Evolutionary conservation across 2,329 filamentous ascomycete species (phyloP).

Genomic region (Trichoderma hamatum): DNA sequence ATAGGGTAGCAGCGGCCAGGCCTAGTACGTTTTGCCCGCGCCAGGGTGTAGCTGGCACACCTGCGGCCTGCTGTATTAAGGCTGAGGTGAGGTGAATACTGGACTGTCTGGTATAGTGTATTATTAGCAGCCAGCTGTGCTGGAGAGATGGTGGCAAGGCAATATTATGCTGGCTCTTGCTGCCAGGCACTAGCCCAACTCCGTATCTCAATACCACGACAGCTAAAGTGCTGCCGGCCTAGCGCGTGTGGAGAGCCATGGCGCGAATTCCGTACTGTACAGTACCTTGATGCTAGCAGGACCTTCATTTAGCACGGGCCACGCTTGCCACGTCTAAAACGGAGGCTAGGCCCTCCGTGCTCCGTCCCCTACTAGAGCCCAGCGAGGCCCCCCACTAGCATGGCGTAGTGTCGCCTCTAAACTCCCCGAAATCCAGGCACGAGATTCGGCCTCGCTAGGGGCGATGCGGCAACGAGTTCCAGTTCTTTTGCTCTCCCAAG

Average conservation of each 20-base stretch:
- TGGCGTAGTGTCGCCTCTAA: conserved; percentile 14
- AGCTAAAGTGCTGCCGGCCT: neutral
- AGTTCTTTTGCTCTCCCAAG: conserved; percentile 6
- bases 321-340: conserved; percentile 21
- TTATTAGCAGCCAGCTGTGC: neutral
- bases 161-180: neutral
- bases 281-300: neutral
- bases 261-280: neutral
- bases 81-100: neutral
- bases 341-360: conserved; percentile 1
- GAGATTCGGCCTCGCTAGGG: conserved; percentile 22
- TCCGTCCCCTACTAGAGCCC: neutral
- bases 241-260: neutral
- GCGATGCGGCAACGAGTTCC: conserved; percentile 12
- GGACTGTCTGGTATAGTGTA: too few relatives aligned
- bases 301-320: conserved; percentile 22
- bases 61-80: neutral
- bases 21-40: neutral
- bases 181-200: neutral
- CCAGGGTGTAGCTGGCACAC: neutral
- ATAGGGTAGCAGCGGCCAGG: neutral
- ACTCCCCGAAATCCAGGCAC: conserved; percentile 22
- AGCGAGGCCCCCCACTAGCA: neutral
- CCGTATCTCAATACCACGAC: neutral
- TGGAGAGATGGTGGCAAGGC: neutral